Evolutionary conservation across 2,329 filamentous ascomycete genomes (phyloP), one percentile per base, ranked within the genome.

Genomic region (Diaporthe sp.): DNA sequence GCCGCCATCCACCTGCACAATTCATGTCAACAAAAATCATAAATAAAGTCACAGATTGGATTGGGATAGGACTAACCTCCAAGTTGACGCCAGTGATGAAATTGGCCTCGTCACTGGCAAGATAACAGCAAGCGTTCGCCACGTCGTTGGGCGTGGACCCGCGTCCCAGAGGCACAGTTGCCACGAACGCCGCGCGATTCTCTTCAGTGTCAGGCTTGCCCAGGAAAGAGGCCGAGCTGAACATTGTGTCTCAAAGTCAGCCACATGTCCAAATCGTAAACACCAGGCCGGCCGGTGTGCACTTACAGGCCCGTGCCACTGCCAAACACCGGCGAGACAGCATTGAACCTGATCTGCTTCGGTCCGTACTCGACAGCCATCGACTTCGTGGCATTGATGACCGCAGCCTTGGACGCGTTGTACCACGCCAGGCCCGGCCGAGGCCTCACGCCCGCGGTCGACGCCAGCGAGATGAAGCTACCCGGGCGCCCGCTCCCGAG

Each of bases 41-140:
- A 4, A n/a, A 37, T 34, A 1, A 2, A 34, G 34, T 34, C 34
- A 25, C 25, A 25, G 25, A 25, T 25, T 25, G 25, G 25, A 25
- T 9, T 9, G 34, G 34, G 34, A 34, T 34, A 34, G 34, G 0
- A 25, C 59, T 55, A 5, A 93, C 89, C 72, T 94, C 90, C 77
- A 95, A 85, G 77, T 93, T 92, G n/a, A 92, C 88, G 0, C 93
- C 94, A 0, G 93, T 94, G 77, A 95, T 90, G 79, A 95, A 95
- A 4, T 86, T 88, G 0, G 91, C 92, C 80, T 95, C 94, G 39
- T 94, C 92, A 75, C 92, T 94, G 2, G 92, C 92, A 61, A 95
- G 82, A 81, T 93, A 95, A 25, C 92, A 87, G 77, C 90, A 92
- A 37, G 92, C 92, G 79, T 94, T 94, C 3, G 92, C 93, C 49